Conservation (phyloP, 768 basidiomycete genomes). For the Lactarius hengduanensis region DNA sequence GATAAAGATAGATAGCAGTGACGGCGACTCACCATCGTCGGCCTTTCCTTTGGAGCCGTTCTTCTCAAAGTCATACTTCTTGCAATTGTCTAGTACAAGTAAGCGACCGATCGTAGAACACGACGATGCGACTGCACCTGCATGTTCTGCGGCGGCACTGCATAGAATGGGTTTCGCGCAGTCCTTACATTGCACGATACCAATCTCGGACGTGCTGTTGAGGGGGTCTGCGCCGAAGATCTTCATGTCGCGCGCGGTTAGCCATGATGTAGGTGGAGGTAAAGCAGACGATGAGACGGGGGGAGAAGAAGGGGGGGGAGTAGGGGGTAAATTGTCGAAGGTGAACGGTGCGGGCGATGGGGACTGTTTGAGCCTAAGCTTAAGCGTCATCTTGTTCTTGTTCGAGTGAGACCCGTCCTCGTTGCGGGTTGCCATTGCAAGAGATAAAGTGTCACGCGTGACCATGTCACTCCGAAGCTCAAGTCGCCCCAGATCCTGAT, state of each 20-base stretch:
- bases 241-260: slow-evolving; percentile 85
- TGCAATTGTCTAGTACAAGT: slow-evolving; percentile 52
- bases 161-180: slow-evolving; percentile 81
- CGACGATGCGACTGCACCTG: slow-evolving; percentile 47
- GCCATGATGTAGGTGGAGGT: slow-evolving; percentile 80
- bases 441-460: background rate
- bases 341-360: slow-evolving; percentile 50
- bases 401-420: background rate
- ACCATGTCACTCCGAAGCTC: background rate
- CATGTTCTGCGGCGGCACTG: slow-evolving; percentile 73
- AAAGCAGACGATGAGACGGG: slow-evolving; percentile 33
- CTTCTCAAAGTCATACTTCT: slow-evolving; percentile 54
- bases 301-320: slow-evolving; percentile 37
- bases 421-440: background rate
- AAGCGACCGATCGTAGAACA: background rate
- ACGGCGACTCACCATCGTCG: slow-evolving; percentile 40
- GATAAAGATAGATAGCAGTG: background rate
- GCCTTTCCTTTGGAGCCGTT: slow-evolving; percentile 58
- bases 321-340: slow-evolving; percentile 49
- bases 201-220: slow-evolving; percentile 52
- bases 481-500: too few species aligned
- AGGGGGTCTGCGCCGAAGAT: slow-evolving; percentile 80
- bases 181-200: slow-evolving; percentile 69
- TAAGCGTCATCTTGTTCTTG: slow-evolving; percentile 33
- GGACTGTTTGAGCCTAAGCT: slow-evolving; percentile 44